phyloP scores from a whole-genome alignment of 108 stramenopile species.

The Discostella pseudostelligera region DNA sequence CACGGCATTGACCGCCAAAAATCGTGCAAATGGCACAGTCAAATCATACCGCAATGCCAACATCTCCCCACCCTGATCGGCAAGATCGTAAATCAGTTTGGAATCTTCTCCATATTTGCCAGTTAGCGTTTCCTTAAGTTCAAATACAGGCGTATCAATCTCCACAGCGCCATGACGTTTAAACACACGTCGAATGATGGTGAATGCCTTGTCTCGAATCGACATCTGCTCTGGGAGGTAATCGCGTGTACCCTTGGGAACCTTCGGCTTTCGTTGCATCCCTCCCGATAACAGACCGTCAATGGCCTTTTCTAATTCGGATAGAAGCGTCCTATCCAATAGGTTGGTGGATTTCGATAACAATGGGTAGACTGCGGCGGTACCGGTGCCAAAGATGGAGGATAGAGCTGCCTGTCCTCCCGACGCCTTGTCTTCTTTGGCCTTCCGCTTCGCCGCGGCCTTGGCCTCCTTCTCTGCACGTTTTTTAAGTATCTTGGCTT shows the following conservation, averaged over 20 bases:
- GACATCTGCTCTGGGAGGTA: slow-evolving; percentile 86
- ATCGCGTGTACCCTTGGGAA: slow-evolving; percentile 83
- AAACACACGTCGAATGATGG: slow-evolving; percentile 82
- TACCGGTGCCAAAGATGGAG: slow-evolving; percentile 60
- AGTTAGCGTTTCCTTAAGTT: slow-evolving; percentile 88
- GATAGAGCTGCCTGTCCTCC: slow-evolving; percentile 50
- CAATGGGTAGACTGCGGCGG: slow-evolving; percentile 36
- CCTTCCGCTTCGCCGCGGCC: slow-evolving; percentile 68
- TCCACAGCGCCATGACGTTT: slow-evolving; percentile 91
- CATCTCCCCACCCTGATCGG: slow-evolving; percentile 89
- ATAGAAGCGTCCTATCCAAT: slow-evolving; percentile 17
- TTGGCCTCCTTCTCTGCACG: slow-evolving; percentile 84
- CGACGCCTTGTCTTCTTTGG: slow-evolving; percentile 62
- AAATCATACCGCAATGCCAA: slow-evolving; percentile 85
- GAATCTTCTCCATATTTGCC: slow-evolving; percentile 94
- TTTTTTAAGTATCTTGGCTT: slow-evolving; percentile 72
- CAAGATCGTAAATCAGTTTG: slow-evolving; percentile 90
- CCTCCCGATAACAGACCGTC: slow-evolving; percentile 49
- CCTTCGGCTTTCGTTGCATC: slow-evolving; percentile 71
- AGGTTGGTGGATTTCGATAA: slow-evolving; percentile 15
- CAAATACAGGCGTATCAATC: slow-evolving; percentile 94
- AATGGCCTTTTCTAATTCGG: slow-evolving; percentile 39
- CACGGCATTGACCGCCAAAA: slow-evolving; percentile 80
- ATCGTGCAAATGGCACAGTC: slow-evolving; percentile 93
- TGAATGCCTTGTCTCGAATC: slow-evolving; percentile 83